Base-by-base conservation (phyloP, 768 basidiomycete species). In the Serpula lacrymans region DNA sequence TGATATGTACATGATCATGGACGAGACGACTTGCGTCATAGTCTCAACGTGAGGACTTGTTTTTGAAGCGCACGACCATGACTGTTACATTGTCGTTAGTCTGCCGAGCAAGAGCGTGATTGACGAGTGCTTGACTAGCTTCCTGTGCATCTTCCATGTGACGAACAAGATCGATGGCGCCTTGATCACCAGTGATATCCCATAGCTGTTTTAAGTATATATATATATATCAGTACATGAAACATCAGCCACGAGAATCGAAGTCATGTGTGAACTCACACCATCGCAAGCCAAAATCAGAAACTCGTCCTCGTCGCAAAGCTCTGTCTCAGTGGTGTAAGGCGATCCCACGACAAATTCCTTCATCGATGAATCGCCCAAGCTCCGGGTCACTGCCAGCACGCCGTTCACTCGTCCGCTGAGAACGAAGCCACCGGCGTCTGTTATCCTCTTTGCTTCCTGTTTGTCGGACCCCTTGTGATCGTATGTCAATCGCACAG, bases 331-430 rank as follows among this genome's bases (percentile, higher is more conserved):
- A n/a, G 96, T 98, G 14, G 96, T 99, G 64, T 95, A 99, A 5
- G 96, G 96, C 21, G 89, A 79, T 2, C 96, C 96, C 34, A 98
- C 96, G 9, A 99, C 96, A 60, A 94, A 99, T 55, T 99, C 96
- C 65, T 99, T 99, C 96, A 99, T 98, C 6, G 91, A 88, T 2
- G 92, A 88, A 57, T 99, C 96, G 24, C 96, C 96, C 42, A 99
- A 69, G 54, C 92, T 92, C 43, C 96, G 76, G 13, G 96, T 99
- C 21, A 99, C 96, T 5, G 93, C 93, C 40, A 99, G 70, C 29
- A 98, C 94, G 48, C 95, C 96, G 51, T 99, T 99, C 24, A 99
- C 96, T 10, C 96, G 80, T 48, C 95, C 96, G 55, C 95, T 95
- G 88, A 99, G 84, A 16, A 99, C 94, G 58, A 98, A 99, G 2